A percentile compares a stretch with the other conserved stretches of the same genome.
These are phyloP conservation scores for Leccinum obscurum DNA, from an alignment of 768 basidiomycete species.

Conservation along the genomic window DNA sequence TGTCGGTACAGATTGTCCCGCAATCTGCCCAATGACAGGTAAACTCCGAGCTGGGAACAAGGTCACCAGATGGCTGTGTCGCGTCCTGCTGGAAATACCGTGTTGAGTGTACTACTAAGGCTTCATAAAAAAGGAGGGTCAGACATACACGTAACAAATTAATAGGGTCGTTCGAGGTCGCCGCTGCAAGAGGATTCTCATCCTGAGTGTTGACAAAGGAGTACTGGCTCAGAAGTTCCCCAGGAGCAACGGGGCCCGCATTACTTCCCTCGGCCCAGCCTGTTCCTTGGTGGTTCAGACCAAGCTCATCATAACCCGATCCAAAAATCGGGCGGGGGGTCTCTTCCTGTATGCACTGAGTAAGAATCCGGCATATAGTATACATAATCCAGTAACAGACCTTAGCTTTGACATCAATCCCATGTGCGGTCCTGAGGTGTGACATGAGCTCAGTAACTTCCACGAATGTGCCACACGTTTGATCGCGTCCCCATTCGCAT, in stretches of 20 bases:
- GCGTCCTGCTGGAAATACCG: neutral
- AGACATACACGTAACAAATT: constrained; percentile 2
- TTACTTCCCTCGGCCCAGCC: neutral
- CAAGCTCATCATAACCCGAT: too few species aligned
- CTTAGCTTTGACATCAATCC: neutral
- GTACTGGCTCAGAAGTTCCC: neutral
- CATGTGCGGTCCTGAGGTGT: neutral
- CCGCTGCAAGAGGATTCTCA: neutral
- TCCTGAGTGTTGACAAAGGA: neutral
- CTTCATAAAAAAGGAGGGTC: neutral
- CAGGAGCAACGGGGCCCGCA: too few species aligned
- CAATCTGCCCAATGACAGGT: constrained; percentile 4
- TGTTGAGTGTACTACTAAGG: neutral
- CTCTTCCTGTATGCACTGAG: neutral
- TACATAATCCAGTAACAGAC: neutral
- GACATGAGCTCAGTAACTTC: neutral
- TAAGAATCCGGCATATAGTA: neutral
- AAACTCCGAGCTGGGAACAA: neutral
- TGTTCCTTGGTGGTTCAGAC: neutral
- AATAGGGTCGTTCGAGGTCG: neutral
- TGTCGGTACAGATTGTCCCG: neutral
- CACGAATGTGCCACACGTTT: neutral
- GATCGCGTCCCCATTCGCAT: neutral
- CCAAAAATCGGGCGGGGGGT: neutral
- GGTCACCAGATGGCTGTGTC: neutral